These are phyloP conservation scores for Microbotryum scabiosae DNA, from an alignment of 1,284 basidiomycete species.

Conservation along the genomic window DNA sequence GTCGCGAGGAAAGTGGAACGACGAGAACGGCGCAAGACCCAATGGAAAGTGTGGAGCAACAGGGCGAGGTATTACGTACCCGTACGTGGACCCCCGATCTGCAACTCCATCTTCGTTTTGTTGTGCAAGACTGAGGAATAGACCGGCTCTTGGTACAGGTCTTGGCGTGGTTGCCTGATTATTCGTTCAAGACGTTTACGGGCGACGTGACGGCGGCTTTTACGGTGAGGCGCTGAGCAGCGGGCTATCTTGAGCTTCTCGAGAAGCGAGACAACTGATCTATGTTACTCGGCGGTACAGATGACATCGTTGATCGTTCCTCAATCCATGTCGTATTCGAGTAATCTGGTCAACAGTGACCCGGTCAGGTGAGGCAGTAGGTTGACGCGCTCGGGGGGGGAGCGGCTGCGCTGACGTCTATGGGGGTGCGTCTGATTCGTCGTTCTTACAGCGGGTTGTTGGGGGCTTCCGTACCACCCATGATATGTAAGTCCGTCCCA, in stretches of 20 bases:
- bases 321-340: slow-evolving; percentile 81
- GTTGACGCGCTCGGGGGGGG: background rate
- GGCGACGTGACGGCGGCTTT: slow-evolving; percentile 77
- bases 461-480: slow-evolving; percentile 38
- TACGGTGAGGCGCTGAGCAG: slow-evolving; percentile 46
- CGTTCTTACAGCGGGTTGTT: slow-evolving; percentile 56
- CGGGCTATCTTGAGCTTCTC: too few species aligned
- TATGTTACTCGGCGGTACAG: slow-evolving; percentile 15
- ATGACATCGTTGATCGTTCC: slow-evolving; percentile 83
- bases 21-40: background rate
- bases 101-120: too few species aligned
- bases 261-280: too few species aligned
- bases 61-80: slow-evolving; percentile 34
- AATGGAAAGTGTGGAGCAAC: slow-evolving; percentile 7
- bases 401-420: slow-evolving; percentile 37
- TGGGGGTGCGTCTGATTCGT: slow-evolving; percentile 46
- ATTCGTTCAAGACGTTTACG: slow-evolving; percentile 63
- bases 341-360: slow-evolving; percentile 56
- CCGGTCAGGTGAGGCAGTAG: slow-evolving; percentile 27
- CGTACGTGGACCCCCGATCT: background rate
- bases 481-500: slow-evolving; percentile 12
- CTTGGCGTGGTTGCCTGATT: slow-evolving; percentile 67
- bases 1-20: slow-evolving; percentile 12
- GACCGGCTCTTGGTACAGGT: background rate
- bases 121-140: background rate